Base-by-base conservation (phyloP, 2,329 filamentous ascomycete species). In the Cordyceps pruinosa region DNA sequence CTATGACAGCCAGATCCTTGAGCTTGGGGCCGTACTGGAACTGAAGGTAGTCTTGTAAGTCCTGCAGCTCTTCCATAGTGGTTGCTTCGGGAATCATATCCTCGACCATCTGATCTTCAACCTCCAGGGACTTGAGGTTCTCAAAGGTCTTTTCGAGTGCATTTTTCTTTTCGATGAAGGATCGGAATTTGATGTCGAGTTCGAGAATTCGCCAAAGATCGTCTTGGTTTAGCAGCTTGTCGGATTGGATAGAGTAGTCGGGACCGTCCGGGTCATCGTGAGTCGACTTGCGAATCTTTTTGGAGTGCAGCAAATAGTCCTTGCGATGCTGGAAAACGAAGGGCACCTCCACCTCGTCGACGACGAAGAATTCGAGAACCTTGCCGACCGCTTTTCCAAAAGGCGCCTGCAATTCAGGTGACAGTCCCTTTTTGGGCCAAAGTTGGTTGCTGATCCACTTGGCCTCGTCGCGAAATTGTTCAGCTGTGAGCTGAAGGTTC, bases 251-350 rank as follows among this genome's bases (percentile, higher is more conserved):
- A 57, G 86, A 85, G 66, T 86, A 89, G 58, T 90, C 85, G 2
- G 86, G 84, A 1, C 81, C 84, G 64, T 90, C 85, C 9, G 82
- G 81, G 62, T 93, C 87, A 58, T 86, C 80, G 17, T 81, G 79
- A 28, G 78, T 72, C 68, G 85, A 69, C 75, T 85, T 80, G 56
- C 78, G 74, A 7, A 82, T 80, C 67, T 89, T 91, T 62, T 86
- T 87, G 25, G 89, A 88, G 66, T 97, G 90, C 57, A 99, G 95
- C 44, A 99, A 81, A 68, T 97, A 99, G 70, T 99, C 94, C 72
- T 97, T 96, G 60, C 94, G 90, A 68, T 99, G 94, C 70, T 97
- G 93, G 72, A 97, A 97, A 64, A 99, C 94, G 70, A 96, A 99
- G 0, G 94, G 93, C 1, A 97, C 91, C 71, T 99, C 94, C 65